Percentiles rank a stretch among this genome's conserved stretches.
phyloP scores from a whole-genome alignment of 164 flowering plant genomes.

The Stephania yunnanensis region DNA sequence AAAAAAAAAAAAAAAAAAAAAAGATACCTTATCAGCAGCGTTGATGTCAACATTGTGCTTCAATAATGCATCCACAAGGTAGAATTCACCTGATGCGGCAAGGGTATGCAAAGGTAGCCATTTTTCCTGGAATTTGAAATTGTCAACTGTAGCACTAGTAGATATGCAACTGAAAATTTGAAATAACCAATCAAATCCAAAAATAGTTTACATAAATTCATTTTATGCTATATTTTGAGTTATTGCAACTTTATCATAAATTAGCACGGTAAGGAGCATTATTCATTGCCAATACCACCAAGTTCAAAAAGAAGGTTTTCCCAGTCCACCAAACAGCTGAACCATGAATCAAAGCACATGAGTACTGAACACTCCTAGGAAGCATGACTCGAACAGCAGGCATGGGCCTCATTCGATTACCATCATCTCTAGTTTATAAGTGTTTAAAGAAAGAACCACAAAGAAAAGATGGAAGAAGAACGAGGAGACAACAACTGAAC shows the following conservation, averaged over 20 bases:
- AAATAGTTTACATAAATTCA: background rate
- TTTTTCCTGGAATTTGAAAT: constrained; percentile 44
- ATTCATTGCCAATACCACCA: no score
- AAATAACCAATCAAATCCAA: background rate
- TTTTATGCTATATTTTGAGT: background rate
- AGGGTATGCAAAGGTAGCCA: constrained; percentile 92
- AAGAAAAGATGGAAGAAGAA: no score
- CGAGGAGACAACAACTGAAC: no score
- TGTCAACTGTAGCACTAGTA: constrained; percentile 3
- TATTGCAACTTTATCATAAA: no score
- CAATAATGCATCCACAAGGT: constrained; percentile 59
- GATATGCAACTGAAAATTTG: background rate
- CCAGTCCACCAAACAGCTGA: no score
- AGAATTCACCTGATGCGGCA: constrained; percentile 85
- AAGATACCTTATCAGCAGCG: constrained; percentile 64
- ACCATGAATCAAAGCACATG: no score
- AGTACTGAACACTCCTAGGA: no score
- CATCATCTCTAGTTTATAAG: no score
- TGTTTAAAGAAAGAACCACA: background rate
- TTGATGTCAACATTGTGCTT: constrained; percentile 79
- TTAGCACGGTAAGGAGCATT: no score
- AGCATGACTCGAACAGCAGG: no score
- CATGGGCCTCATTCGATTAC: no score
- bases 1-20: background rate
- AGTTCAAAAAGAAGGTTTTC: no score